A percentile compares a stretch with the other conserved stretches of the same genome.
Evolutionary conservation across 352 stramenopile species (phyloP).

Genomic region (Achlya hypogyna): DNA sequence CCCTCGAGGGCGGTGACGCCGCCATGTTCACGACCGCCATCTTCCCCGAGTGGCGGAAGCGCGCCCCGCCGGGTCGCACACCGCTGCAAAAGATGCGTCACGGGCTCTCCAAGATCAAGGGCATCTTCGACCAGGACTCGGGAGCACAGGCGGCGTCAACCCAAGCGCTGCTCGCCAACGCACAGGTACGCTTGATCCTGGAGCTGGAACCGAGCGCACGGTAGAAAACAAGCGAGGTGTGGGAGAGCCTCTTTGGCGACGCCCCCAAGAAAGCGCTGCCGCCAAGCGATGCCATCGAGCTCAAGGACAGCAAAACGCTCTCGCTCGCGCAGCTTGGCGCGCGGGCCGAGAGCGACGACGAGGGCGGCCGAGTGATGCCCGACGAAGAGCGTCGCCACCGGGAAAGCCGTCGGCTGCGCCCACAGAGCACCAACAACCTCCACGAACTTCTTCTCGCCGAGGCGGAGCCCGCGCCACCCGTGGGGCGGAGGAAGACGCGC

Average conservation of each 20-base stretch:
- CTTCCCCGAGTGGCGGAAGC: constrained; percentile 17
- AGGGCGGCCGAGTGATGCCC: neutral
- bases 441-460: neutral
- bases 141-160: neutral
- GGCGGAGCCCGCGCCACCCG: neutral
- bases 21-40: constrained; percentile 15
- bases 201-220: neutral
- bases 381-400: neutral
- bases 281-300: neutral
- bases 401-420: neutral
- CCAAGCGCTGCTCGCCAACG: constrained; percentile 13
- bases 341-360: neutral
- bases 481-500: neutral
- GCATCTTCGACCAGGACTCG: constrained; percentile 15
- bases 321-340: neutral
- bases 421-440: constrained; percentile 15
- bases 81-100: constrained; percentile 4
- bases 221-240: constrained; percentile 18
- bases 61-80: neutral
- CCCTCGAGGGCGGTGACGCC: constrained; percentile 7
- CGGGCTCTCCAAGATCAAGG: constrained; percentile 12
- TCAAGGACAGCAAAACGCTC: neutral
- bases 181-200: neutral
- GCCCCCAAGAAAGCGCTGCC: neutral
- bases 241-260: constrained; percentile 16